Conservation (phyloP, 2,329 filamentous ascomycete species). For the Dothideomycetes sp. region DNA sequence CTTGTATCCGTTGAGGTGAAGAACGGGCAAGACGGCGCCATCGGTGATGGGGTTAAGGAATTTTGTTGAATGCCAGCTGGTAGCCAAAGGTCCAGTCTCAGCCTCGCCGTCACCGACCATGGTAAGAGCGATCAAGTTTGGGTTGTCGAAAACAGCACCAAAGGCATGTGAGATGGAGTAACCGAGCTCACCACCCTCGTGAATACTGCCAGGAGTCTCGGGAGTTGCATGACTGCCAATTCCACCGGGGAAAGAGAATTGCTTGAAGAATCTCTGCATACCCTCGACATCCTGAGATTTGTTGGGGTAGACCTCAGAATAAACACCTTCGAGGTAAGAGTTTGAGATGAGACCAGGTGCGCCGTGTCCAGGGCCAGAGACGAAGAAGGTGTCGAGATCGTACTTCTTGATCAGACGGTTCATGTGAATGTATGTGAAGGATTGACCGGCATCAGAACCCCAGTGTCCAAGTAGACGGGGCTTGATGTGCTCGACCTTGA, state of each 20-base stretch:
- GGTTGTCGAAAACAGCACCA: conserved; percentile 66
- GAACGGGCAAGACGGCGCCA: conserved; percentile 66
- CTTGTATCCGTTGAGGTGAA: conserved; percentile 78
- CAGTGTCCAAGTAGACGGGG: conserved; percentile 66
- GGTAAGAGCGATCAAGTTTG: conserved; percentile 63
- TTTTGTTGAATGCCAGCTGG: conserved; percentile 74
- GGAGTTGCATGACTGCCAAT: conserved; percentile 71
- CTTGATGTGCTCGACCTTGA: conserved; percentile 64
- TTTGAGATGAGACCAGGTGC: conserved; percentile 68
- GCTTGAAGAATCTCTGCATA: conserved; percentile 69
- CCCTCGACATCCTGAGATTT: conserved; percentile 61
- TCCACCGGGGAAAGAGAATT: conserved; percentile 73
- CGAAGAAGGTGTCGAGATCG: conserved; percentile 60
- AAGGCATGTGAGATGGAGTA: conserved; percentile 74
- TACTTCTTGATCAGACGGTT: conserved; percentile 77
- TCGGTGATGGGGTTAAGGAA: conserved; percentile 72
- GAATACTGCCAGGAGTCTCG: conserved; percentile 66
- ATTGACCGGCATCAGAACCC: conserved; percentile 70
- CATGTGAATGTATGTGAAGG: conserved; percentile 75
- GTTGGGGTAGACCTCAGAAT: conserved; percentile 67
- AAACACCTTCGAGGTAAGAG: conserved; percentile 67
- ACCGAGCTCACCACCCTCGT: conserved; percentile 74
- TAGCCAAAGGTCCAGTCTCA: conserved; percentile 71
- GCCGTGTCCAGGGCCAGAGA: conserved; percentile 70
- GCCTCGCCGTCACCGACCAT: conserved; percentile 75